Conservation (phyloP, 2,329 filamentous ascomycete species). For the Beauveria sp. region DNA sequence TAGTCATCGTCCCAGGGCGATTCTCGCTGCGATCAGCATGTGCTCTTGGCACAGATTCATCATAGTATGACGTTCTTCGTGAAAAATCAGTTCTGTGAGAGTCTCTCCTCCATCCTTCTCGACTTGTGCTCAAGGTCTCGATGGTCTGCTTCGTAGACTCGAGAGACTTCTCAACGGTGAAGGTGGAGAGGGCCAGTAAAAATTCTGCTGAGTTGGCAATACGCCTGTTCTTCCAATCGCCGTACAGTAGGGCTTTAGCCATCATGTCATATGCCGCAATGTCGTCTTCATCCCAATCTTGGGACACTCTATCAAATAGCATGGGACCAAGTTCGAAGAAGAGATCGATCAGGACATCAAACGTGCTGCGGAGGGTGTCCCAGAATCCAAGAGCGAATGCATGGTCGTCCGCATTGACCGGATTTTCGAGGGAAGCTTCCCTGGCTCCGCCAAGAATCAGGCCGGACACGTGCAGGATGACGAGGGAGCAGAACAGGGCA, state of each 20-base stretch:
- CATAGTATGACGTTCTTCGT: not conserved
- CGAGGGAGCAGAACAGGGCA: constrained; percentile 45
- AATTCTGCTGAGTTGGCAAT: constrained; percentile 5
- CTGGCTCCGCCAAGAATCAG: constrained; percentile 42
- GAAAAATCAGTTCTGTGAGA: not conserved
- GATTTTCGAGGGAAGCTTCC: not conserved
- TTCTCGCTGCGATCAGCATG: not conserved
- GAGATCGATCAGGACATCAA: not conserved
- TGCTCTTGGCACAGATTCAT: not conserved
- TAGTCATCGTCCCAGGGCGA: not conserved
- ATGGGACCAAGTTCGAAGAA: constrained; percentile 1
- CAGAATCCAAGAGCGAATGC: not conserved
- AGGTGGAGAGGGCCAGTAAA: not conserved
- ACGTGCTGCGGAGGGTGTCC: not conserved
- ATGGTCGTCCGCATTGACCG: constrained; percentile 5
- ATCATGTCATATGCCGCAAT: not conserved
- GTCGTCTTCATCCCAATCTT: constrained; percentile 5
- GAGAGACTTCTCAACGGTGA: not conserved
- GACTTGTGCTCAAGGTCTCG: not conserved
- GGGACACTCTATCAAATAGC: constrained; percentile 1
- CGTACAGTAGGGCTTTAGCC: constrained; percentile 1
- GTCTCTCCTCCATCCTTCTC: not conserved
- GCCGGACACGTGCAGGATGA: constrained; percentile 49
- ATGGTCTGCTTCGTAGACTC: not conserved
- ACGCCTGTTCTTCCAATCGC: not conserved